Percentiles rank a stretch among this genome's conserved stretches.
These are phyloP conservation scores for Diaporthe sp. DNA, from an alignment of 2,329 filamentous ascomycete species.

Conservation along the genomic window DNA sequence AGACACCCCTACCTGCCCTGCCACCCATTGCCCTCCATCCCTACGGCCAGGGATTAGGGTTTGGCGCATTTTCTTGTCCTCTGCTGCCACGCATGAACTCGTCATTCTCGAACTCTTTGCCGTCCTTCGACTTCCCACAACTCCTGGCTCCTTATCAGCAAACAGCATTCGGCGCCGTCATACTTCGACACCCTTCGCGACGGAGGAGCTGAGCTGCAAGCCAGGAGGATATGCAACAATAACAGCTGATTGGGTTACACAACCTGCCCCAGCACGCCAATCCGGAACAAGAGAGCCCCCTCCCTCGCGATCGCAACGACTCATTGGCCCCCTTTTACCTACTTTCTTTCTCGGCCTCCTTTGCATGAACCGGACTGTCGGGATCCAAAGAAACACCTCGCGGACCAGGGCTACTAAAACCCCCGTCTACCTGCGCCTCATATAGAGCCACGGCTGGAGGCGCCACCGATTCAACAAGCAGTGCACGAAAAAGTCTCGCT, in stretches of 20 bases:
- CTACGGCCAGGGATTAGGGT: conserved; percentile 26
- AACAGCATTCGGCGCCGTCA: not conserved
- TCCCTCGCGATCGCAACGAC: conserved; percentile 26
- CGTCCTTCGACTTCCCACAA: not conserved
- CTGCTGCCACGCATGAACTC: conserved; percentile 24
- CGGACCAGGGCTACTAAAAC: not conserved
- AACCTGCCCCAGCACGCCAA: conserved; percentile 21
- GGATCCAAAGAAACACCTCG: not conserved
- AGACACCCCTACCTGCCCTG: conserved; percentile 20
- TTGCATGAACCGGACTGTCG: conserved; percentile 34
- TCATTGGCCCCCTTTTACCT: conserved; percentile 28
- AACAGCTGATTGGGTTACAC: conserved; percentile 25
- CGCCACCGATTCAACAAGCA: not conserved
- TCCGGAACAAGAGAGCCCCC: conserved; percentile 21
- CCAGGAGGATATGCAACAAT: not conserved
- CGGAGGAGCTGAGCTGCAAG: not conserved
- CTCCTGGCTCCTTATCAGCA: not conserved
- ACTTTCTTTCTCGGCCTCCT: conserved; percentile 21
- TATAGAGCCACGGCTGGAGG: not conserved
- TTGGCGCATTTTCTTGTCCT: conserved; percentile 26
- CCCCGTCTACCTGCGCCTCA: not conserved
- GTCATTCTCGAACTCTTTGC: conserved; percentile 11
- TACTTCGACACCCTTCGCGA: not conserved
- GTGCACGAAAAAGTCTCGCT: not conserved
- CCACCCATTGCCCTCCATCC: conserved; percentile 8